Evolutionary conservation across 2,329 filamentous ascomycete species (phyloP), one percentile per base, ranked within the genome.

Genomic region (Macrophomina phaseolina): DNA sequence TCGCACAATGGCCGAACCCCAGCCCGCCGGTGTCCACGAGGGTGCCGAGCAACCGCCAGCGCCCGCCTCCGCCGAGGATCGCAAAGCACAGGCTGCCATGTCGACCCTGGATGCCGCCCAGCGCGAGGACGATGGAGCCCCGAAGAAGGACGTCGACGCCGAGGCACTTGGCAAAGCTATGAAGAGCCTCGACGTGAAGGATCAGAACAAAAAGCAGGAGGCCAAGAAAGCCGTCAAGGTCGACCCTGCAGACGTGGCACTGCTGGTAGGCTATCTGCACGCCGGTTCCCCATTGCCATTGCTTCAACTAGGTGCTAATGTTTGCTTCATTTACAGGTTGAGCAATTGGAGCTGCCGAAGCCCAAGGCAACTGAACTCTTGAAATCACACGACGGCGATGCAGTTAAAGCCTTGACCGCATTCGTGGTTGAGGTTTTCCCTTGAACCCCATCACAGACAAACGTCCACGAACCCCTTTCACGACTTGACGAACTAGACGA

Each of bases 11-110:
- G 85, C 89, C 70, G 85, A 85, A 70, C 85, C 86, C 56, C 88
- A 90, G 76, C 87, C 89, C 49, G 74, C 82, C 52, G 81, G 76
- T 62, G 77, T 90, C 67, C 81, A 84, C 69, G 87, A 90, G 76
- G 89, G 88, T 75, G 86, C 86, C 67, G 84, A 85, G 36, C 81
- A 83, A 53, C 72, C 76, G 2, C 74, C 75, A 38, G 74, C 78
- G 4, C 75, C 81, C 18, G 80, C 81, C 5, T 74, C 77, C 46
- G 90, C 90, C 74, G 90, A 93, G 79, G 90, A 92, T 80, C 89
- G 90, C 79, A 92, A 92, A 79, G 90, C 90, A 53, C 90, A 90
- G 48, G 89, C 89, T 6, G 91, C 91, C 36, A 86, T 93, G 68
- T 90, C 89, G 56, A 86, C 85, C 68, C 88, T 94, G 71, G 90